Evolutionary conservation across 2,329 filamentous ascomycete species (phyloP).

Genomic region (Aspergillus ochraceus): DNA sequence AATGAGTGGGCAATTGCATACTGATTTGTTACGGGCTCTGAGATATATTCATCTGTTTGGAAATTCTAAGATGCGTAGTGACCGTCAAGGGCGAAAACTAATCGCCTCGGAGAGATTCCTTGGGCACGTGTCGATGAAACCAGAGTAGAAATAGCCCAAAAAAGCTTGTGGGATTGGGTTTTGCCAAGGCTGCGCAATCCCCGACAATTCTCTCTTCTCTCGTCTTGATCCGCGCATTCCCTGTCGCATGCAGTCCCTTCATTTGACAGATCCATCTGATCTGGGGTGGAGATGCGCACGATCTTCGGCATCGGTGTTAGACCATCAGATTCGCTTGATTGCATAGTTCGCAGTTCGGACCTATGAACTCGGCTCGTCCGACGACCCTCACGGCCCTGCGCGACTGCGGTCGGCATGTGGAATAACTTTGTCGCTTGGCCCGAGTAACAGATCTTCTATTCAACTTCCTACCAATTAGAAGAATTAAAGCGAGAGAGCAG

Average conservation of each 20-base stretch:
- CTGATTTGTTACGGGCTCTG: not conserved
- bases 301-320: not conserved
- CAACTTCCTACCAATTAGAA: not conserved
- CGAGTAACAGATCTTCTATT: not conserved
- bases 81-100: no score
- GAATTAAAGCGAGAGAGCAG: not conserved
- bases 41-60: not conserved
- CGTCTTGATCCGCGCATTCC: slow-evolving; percentile 18
- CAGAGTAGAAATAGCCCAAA: not conserved
- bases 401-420: no score
- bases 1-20: slow-evolving; percentile 6
- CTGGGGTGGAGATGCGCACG: not conserved
- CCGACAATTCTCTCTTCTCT: slow-evolving; percentile 16
- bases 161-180: not conserved
- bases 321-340: not conserved
- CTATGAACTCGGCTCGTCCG: not conserved
- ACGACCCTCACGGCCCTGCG: no score
- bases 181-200: not conserved
- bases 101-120: no score
- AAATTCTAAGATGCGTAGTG: no score
- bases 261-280: slow-evolving; percentile 1
- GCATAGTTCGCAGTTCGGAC: not conserved
- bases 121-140: not conserved
- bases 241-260: slow-evolving; percentile 8
- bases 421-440: no score